These are phyloP conservation scores for Catharanthus roseus DNA, from an alignment of 257 asterid genomes.

Conservation along the genomic window DNA sequence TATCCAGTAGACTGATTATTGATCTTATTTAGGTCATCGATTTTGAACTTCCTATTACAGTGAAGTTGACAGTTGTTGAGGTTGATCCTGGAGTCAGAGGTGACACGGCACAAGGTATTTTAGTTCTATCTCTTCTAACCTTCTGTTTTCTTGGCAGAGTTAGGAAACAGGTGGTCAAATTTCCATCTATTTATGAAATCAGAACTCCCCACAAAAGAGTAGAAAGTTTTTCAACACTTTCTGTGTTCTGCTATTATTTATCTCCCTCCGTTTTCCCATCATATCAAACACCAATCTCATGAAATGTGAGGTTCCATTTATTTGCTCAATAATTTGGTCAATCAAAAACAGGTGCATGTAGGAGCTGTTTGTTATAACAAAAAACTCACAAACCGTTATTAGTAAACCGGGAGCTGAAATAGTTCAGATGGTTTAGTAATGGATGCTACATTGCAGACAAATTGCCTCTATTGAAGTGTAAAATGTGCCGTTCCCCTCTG, in stretches of 20 bases:
- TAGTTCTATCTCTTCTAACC: background rate
- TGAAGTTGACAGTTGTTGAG: constrained; percentile 78
- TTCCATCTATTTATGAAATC: background rate
- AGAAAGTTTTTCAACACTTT: background rate
- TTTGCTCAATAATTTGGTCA: background rate
- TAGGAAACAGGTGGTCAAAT: too few relatives aligned
- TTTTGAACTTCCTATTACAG: constrained; percentile 89
- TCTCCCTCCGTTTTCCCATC: background rate
- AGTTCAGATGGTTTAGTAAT: background rate
- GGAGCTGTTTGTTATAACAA: background rate
- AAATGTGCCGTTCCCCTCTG: background rate
- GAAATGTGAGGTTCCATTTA: background rate
- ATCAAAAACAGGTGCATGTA: background rate
- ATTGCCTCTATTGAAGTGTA: background rate
- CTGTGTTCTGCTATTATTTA: background rate
- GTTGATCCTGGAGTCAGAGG: constrained; percentile 96
- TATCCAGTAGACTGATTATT: constrained; percentile 16
- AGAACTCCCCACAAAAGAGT: background rate
- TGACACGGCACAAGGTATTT: constrained; percentile 94
- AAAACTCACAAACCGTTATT: background rate
- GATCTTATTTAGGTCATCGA: constrained; percentile 62
- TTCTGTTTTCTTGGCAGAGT: constrained; percentile 4
- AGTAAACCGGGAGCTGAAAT: background rate
- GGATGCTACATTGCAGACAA: background rate
- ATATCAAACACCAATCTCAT: background rate